phyloP scores from a whole-genome alignment of 129 eudicot species.

The Chrysanthemum seticuspe region DNA sequence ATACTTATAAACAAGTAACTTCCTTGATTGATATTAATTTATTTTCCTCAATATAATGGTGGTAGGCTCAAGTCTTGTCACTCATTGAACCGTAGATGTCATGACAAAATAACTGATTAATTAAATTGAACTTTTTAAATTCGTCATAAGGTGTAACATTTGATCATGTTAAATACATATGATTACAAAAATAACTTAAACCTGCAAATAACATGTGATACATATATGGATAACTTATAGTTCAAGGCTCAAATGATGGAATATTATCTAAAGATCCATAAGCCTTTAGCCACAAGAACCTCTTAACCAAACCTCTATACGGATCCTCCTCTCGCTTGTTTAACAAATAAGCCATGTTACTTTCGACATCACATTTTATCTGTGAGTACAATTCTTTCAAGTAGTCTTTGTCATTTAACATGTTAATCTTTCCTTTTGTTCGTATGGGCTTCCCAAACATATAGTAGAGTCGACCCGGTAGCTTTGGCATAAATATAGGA shows the following conservation, averaged over 20 bases:
- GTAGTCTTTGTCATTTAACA: neutral
- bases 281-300: constrained; percentile 2
- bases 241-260: constrained; percentile 1
- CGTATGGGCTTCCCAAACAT: constrained; percentile 5
- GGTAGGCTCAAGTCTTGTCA: neutral
- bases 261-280: neutral
- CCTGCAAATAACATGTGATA: neutral
- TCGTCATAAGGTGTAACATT: neutral
- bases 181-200: neutral
- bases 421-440: neutral
- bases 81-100: neutral
- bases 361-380: neutral
- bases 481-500: neutral
- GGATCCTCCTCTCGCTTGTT: constrained; percentile 9
- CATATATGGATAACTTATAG: too few species aligned
- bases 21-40: too few species aligned
- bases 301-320: constrained; percentile 8
- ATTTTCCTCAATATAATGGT: too few species aligned
- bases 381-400: neutral
- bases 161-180: neutral
- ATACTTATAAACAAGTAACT: too few species aligned
- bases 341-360: neutral
- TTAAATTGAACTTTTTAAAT: neutral
- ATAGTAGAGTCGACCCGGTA: constrained; percentile 13
- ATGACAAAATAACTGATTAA: neutral